phyloP scores from a whole-genome alignment of 345 rosid species.

The Ceriops decandra region DNA sequence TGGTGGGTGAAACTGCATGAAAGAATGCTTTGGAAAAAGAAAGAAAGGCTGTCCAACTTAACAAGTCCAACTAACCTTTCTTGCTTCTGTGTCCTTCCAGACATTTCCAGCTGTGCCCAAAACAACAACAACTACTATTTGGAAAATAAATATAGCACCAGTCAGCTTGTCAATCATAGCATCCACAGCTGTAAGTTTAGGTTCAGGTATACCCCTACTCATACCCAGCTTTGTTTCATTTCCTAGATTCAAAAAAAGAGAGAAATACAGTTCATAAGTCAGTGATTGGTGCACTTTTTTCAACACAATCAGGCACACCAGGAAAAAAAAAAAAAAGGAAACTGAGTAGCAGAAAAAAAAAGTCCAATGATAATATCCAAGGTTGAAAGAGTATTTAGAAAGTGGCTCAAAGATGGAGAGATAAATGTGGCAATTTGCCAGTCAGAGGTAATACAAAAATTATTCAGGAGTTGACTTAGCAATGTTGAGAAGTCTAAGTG shows the following conservation, averaged over 20 bases:
- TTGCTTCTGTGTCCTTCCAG: slow-evolving; percentile 98
- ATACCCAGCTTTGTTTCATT: slow-evolving; percentile 98
- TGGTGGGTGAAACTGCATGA: no score
- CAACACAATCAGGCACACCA: slow-evolving; percentile 5
- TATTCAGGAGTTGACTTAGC: not conserved
- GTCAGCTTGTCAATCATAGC: slow-evolving; percentile 99
- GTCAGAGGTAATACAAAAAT: not conserved
- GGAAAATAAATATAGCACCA: slow-evolving; percentile 96
- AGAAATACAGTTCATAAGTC: not conserved
- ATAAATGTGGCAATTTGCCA: not conserved
- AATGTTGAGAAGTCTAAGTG: not conserved
- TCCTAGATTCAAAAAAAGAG: slow-evolving; percentile 37
- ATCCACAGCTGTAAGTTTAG: slow-evolving; percentile 98
- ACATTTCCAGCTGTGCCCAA: slow-evolving; percentile 95
- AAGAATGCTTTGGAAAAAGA: no score
- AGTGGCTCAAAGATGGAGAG: not conserved
- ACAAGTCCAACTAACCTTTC: slow-evolving; percentile 51
- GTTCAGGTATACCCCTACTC: slow-evolving; percentile 97
- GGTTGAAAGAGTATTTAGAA: not conserved
- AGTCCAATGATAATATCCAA: not conserved
- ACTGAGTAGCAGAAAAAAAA: not conserved
- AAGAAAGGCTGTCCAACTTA: not conserved
- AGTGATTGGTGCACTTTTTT: not conserved
- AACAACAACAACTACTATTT: slow-evolving; percentile 91
- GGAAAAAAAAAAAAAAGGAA: slow-evolving; percentile 6